Base-by-base conservation (phyloP, 73 alveolate genomes). In the Paramecium sexaurelia region DNA sequence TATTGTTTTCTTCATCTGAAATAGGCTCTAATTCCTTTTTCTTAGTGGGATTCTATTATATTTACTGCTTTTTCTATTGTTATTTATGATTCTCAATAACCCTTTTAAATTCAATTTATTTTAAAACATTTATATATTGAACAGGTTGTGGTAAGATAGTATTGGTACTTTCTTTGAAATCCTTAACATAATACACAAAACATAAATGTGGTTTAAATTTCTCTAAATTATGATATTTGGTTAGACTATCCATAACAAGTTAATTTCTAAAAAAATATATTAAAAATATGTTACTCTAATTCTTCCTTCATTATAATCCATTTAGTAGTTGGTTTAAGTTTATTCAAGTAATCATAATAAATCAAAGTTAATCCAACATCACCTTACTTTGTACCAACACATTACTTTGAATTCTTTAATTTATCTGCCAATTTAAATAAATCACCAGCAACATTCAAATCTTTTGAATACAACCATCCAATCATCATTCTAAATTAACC, bases 161-260 rank as follows among this genome's bases (percentile, higher is more conserved):
- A 10, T 20, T 27, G n/a, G 36, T 15, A 17, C 55, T 33, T n/a
- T 73, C 87, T 17, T 73, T 39, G 15, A 27, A 8, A 11, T 71
- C 56, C 35, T 71, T 71, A 4, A 17, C 17, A 19, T 71, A 71
- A 37, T 35, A 37, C 3, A 71, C 86, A 35, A 71, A 71, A 36
- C 86, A 71, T 27, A 71, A 40, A n/a, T 71, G 86, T 4, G 86
- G 86, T 71, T 71, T 71, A 20, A 71, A 71, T 71, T 71, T 71
- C 86, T 71, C 86, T 20, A 71, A 8, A 17, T 71, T 32, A 17
- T 71, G 86, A 22, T 36, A 71, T 20, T 37, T 71, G 6, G 19
- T 2, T 9, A 29, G 8, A 17, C 17, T 71, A n/a, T 71, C 43
- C 86, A 71, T 71, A 5, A 20, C 32, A 2, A 36, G 13, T 20